phyloP scores from a whole-genome alignment of 371 early-diverging fungal species.

The Chytridiales sp. region DNA sequence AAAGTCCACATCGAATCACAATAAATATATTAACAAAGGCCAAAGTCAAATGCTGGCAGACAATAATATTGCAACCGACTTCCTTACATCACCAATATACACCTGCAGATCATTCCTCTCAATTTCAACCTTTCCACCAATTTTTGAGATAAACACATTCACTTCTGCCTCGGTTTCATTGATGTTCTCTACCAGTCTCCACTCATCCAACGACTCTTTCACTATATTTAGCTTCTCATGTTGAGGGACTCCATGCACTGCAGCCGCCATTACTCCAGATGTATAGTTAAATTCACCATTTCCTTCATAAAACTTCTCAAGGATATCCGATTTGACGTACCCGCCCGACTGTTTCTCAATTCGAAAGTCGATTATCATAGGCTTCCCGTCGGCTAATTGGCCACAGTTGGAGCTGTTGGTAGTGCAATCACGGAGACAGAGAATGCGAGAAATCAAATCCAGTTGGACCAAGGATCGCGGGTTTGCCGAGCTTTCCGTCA shows the following conservation, averaged over 20 bases:
- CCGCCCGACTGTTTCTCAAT: conserved; percentile 21
- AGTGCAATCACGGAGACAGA: conserved; percentile 26
- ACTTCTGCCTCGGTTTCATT: background rate
- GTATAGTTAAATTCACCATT: conserved; percentile 24
- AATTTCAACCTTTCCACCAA: too few relatives aligned
- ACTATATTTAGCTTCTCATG: conserved; percentile 12
- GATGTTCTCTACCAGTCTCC: conserved; percentile 1
- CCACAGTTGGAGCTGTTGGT: conserved; percentile 24
- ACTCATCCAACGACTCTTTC: conserved; percentile 22
- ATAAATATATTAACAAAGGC: background rate
- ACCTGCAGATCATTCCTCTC: too few relatives aligned
- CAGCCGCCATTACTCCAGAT: conserved; percentile 18
- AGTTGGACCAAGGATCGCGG: conserved; percentile 17
- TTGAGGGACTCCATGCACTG: conserved; percentile 10
- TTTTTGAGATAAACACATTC: background rate
- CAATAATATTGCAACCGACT: background rate
- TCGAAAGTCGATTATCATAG: conserved; percentile 28
- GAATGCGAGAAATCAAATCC: conserved; percentile 30
- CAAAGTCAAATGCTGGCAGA: background rate
- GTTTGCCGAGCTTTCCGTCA: conserved; percentile 21
- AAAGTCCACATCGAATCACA: background rate
- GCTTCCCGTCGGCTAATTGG: conserved; percentile 16
- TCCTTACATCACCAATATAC: too few relatives aligned
- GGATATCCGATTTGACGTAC: conserved; percentile 19
- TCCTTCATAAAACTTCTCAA: conserved; percentile 18